A percentile compares a stretch with the other conserved stretches of the same genome.
Conservation (phyloP, 2,329 filamentous ascomycete genomes). For the Lojkania enalia region DNA sequence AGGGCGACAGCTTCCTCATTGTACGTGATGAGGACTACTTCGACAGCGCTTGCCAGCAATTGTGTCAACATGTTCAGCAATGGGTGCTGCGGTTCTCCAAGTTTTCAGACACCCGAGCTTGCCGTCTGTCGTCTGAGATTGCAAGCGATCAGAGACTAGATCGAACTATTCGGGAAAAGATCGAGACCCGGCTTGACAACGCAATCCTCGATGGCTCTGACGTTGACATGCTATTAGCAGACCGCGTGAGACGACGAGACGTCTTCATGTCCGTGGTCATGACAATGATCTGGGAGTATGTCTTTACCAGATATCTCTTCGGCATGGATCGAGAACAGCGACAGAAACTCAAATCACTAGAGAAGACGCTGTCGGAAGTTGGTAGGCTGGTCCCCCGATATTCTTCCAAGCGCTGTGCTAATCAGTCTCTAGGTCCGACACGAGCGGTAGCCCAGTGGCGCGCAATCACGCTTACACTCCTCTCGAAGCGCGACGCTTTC, state of each 20-base stretch:
- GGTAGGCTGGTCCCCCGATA: slow-evolving; percentile 44
- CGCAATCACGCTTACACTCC: slow-evolving; percentile 87
- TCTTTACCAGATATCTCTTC: slow-evolving; percentile 97
- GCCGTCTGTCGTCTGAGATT: slow-evolving; percentile 80
- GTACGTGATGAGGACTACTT: slow-evolving; percentile 93
- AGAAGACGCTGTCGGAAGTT: slow-evolving; percentile 87
- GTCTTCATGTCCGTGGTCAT: slow-evolving; percentile 99
- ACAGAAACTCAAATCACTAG: slow-evolving; percentile 93
- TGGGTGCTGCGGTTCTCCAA: slow-evolving; percentile 99
- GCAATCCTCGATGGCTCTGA: slow-evolving; percentile 91
- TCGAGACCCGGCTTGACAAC: slow-evolving; percentile 92
- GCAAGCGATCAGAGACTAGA: slow-evolving; percentile 60
- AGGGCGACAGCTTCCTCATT: slow-evolving; percentile 74
- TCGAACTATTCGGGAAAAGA: slow-evolving; percentile 65
- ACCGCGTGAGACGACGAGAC: slow-evolving; percentile 85
- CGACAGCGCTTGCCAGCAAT: slow-evolving; percentile 86
- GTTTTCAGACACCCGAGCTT: slow-evolving; percentile 89
- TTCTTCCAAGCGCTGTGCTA: slow-evolving; percentile 5
- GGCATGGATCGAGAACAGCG: slow-evolving; percentile 98
- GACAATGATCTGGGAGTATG: slow-evolving; percentile 99
- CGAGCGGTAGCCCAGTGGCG: slow-evolving; percentile 97
- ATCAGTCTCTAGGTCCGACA: slow-evolving; percentile 58
- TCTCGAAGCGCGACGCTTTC: slow-evolving; percentile 81
- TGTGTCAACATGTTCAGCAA: slow-evolving; percentile 94
- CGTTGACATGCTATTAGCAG: slow-evolving; percentile 82